phyloP scores from a whole-genome alignment of 176 grass and related monocot genomes.

The Bromus sterilis region DNA sequence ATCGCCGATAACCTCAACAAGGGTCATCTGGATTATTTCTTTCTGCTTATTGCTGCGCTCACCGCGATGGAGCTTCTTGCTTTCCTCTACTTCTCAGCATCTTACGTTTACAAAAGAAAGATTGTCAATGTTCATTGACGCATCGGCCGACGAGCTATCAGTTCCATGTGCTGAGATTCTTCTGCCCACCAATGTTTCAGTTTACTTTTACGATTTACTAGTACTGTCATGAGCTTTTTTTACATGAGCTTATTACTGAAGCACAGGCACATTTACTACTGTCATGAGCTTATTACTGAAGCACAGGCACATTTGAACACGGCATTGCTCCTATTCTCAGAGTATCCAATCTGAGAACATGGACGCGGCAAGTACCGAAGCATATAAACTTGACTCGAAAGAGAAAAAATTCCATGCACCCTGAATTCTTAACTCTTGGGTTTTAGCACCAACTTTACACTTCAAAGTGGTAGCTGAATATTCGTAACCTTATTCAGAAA shows the following conservation, averaged over 20 bases:
- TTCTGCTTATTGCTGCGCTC: constrained; percentile 40
- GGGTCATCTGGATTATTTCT: constrained; percentile 67
- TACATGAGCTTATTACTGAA: background rate
- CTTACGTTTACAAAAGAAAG: constrained; percentile 33
- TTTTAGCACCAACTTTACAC: background rate
- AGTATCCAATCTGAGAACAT: background rate
- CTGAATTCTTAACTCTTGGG: background rate
- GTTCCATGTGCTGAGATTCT: background rate
- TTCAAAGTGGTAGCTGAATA: background rate
- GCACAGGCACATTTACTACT: background rate
- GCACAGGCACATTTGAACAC: background rate
- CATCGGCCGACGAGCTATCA: background rate
- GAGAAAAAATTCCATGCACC: background rate
- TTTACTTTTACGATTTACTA: background rate
- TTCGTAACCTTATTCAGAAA: background rate
- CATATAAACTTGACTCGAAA: background rate
- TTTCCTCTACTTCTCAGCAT: constrained; percentile 15
- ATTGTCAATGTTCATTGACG: background rate
- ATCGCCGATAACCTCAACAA: constrained; percentile 41
- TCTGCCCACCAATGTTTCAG: background rate
- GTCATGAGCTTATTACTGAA: background rate
- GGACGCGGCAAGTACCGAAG: background rate
- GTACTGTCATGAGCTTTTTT: no score
- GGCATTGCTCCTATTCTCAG: background rate
- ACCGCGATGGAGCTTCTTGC: constrained; percentile 23